These are phyloP conservation scores for Decorospora gaudefroyi DNA, from an alignment of 2,329 filamentous ascomycete species.

Conservation along the genomic window DNA sequence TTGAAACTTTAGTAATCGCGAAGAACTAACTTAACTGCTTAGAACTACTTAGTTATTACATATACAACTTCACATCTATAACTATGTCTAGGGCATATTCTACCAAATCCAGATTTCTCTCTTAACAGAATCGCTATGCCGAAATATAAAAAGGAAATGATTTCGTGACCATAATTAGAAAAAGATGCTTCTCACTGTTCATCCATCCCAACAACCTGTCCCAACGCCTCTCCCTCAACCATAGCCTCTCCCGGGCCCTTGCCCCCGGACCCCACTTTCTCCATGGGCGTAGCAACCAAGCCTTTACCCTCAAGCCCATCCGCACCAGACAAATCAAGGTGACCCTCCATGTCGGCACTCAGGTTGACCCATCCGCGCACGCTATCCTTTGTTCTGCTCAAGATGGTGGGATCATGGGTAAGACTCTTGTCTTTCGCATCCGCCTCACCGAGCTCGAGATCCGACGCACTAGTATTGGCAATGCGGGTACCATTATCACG, in stretches of 20 bases:
- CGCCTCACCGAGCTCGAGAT: constrained; percentile 46
- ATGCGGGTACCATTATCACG: constrained; percentile 51
- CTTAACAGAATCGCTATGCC: no score
- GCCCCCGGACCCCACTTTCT: constrained; percentile 10
- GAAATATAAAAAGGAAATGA: no score
- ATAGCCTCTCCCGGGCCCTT: constrained; percentile 34
- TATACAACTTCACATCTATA: no score
- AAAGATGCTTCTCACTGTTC: constrained; percentile 1
- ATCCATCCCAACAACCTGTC: constrained; percentile 35
- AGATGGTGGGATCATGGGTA: constrained; percentile 40
- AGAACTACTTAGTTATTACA: no score
- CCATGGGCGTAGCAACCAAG: constrained; percentile 11
- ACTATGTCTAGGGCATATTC: no score
- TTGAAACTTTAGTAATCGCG: no score
- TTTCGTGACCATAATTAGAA: not conserved
- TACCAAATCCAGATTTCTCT: no score
- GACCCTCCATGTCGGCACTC: constrained; percentile 9
- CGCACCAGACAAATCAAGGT: not conserved
- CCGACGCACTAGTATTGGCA: constrained; percentile 47
- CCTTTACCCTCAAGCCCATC: constrained; percentile 10
- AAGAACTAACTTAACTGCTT: no score
- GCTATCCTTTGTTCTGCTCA: constrained; percentile 30
- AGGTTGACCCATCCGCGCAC: constrained; percentile 47
- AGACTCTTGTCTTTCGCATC: constrained; percentile 12
- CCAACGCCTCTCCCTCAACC: constrained; percentile 45